These are phyloP conservation scores for Phellinidium pouzarii DNA, from an alignment of 1,284 basidiomycete species.

Conservation along the genomic window DNA sequence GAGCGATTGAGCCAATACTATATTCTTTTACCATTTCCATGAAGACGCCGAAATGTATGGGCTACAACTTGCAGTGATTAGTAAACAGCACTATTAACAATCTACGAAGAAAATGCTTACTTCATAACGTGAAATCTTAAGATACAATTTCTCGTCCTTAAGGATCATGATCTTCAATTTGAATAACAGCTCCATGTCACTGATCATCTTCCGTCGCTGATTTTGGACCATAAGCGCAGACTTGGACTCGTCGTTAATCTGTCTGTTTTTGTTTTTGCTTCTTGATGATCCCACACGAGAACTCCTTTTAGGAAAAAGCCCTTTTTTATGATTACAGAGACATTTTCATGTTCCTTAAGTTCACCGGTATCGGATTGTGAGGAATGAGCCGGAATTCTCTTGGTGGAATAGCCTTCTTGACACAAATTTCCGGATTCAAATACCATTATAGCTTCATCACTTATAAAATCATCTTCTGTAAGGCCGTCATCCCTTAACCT, in stretches of 20 bases:
- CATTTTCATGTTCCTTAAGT: too few species aligned
- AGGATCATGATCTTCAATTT: slow-evolving; percentile 38
- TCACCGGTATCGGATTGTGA: background rate
- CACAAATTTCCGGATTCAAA: slow-evolving; percentile 2
- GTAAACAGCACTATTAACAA: background rate
- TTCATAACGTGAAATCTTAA: slow-evolving; percentile 57
- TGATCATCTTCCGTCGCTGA: slow-evolving; percentile 21
- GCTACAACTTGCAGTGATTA: slow-evolving; percentile 32
- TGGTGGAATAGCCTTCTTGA: slow-evolving; percentile 4
- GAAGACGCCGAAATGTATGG: slow-evolving; percentile 53
- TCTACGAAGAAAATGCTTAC: slow-evolving; percentile 29
- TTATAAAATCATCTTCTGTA: background rate
- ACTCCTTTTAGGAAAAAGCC: too few species aligned
- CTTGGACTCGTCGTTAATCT: slow-evolving; percentile 20
- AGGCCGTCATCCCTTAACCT: background rate
- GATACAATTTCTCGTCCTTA: slow-evolving; percentile 40
- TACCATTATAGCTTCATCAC: slow-evolving; percentile 1
- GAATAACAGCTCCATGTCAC: slow-evolving; percentile 33
- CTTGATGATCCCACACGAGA: background rate
- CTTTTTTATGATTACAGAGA: too few species aligned
- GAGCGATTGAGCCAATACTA: slow-evolving; percentile 29
- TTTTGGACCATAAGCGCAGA: background rate
- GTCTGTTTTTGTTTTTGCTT: slow-evolving; percentile 2
- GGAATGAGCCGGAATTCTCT: background rate
- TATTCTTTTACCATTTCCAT: slow-evolving; percentile 30